Base-by-base conservation (phyloP, 495 filamentous ascomycete genomes). In the Sporormia fimetaria region DNA sequence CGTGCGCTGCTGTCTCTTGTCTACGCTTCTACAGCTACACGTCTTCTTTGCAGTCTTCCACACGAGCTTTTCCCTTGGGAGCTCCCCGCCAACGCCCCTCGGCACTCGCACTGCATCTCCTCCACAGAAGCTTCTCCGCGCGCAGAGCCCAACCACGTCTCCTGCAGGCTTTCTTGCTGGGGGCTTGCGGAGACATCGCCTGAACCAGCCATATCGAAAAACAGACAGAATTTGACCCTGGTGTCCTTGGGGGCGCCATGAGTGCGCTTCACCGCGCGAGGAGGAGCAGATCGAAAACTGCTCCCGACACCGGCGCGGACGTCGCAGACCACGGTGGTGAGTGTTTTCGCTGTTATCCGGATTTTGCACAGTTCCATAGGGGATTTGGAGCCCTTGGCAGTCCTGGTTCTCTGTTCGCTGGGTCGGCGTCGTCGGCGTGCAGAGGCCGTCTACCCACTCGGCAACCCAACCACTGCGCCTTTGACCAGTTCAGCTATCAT, bases 211-310 rank as follows among this genome's bases (percentile, higher is more conserved):
- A 8, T 26, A 33, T 26, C 22, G 36, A 17, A 40, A 24, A 45
- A 46, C 49, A 45, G 40, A 29, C 40, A 21, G 32, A 15, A 34
- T 14, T 33, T 40, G 45, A 49, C 32, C 8, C 45, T 20, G 20
- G 28, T 35, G 42, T 42, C 27, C 33, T 26, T 43, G 51, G 47
- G 51, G 47, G 51, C 51, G 48, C 21, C 26, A 55, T 55, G 51
- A 55, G 51, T 43, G 51, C 47, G 51, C 33, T 47, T 30, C 51
- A 46, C 42, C 51, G 51, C 36, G 41, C 33, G 39, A 49, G 41
- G 38, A 54, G 51, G 42, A 55, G 51, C 47, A 55, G 24, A 31
- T 55, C 51, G 33, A 55, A 47, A 37, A 40, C 51, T 12, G 51
- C 47, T 31, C 47, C 46, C 11, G 38, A 47, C 21, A 21, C 42